Conservation (phyloP, 208 protist genomes). For the Lotmaria passim region DNA sequence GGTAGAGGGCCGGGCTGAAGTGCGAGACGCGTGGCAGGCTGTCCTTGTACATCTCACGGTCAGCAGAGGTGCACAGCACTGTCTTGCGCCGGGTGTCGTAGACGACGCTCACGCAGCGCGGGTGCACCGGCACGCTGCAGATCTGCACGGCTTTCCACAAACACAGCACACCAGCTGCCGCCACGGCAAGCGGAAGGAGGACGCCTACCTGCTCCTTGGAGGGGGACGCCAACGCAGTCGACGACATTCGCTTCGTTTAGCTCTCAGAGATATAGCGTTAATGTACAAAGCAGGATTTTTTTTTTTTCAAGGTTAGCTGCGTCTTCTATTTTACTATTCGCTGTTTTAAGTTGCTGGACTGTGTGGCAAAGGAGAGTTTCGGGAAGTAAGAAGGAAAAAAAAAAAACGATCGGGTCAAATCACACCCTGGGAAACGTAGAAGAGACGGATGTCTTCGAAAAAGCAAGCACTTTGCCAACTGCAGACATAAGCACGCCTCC, state of each 20-base stretch:
- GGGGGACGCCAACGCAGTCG: neutral
- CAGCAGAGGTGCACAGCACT: conserved; percentile 69
- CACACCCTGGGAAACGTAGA: no score
- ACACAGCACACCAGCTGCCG: conserved; percentile 40
- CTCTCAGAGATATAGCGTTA: no score
- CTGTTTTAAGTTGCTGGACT: no score
- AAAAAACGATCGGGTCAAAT: no score
- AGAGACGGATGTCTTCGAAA: no score
- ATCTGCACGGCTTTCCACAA: conserved; percentile 55
- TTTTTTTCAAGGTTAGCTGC: no score
- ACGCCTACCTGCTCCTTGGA: conserved; percentile 15
- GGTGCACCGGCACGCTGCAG: conserved; percentile 65
- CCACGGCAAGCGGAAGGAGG: conserved; percentile 56
- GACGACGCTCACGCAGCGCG: conserved; percentile 76
- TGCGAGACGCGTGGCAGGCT: conserved; percentile 47
- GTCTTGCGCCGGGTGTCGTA: conserved; percentile 81
- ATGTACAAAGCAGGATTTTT: no score
- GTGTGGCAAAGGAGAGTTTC: no score
- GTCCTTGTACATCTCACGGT: conserved; percentile 43
- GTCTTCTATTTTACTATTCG: no score
- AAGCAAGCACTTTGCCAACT: no score
- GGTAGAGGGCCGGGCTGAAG: conserved; percentile 57
- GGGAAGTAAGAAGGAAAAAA: no score
- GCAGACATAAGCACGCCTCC: no score
- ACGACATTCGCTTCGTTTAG: conserved; percentile 8